Evolutionary conservation across 257 asterid genomes (phyloP), one percentile per base, ranked within the genome.

Genomic region (Cruciata laevipes): DNA sequence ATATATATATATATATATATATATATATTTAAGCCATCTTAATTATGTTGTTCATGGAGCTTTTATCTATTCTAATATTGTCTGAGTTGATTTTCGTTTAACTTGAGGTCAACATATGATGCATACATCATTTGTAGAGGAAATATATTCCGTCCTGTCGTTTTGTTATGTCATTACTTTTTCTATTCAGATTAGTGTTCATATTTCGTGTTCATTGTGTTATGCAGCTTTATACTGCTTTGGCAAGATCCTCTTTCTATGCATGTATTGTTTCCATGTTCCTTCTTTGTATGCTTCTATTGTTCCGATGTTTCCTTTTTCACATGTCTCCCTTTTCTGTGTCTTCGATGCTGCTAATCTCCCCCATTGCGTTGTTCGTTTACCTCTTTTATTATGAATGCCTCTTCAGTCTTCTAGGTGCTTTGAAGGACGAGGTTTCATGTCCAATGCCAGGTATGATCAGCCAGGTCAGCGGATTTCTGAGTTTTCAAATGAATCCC

Each of bases 341-440:
- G 68, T 71, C 57, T 20, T 52, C 14, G 20, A 2, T 51, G 23
- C 64, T 47, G 30, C 60, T 53, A 21, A 25, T 38, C 64, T n/a
- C 61, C 23, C 51, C 21, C 65, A 4, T 55, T 64, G 9, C 69
- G 58, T 71, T 69, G 73, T 51, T 44, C 69, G 74, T 42, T 67
- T 16, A 55, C 63, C 23, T 72, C 71, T 47, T 47, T 47, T 47
- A 47, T 17, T 47, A 17, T 47, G 5, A 17, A 14, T 16, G 55
- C 80, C 70, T 76, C 73, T 79, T 83, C 91, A 84, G 84, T 79
- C 86, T 63, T 71, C 81, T 52, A 81, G 86, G 79, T 67, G 76
- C 73, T 66, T 75, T 7, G 70, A 77, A 77, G 83, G 81, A 75
- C 79, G 74, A 78, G 79, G 74, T 63, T 72, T 69, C 37, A 71